Evolutionary conservation across 805 yeast species (phyloP).

Genomic region (Metschnikowia lunata): DNA sequence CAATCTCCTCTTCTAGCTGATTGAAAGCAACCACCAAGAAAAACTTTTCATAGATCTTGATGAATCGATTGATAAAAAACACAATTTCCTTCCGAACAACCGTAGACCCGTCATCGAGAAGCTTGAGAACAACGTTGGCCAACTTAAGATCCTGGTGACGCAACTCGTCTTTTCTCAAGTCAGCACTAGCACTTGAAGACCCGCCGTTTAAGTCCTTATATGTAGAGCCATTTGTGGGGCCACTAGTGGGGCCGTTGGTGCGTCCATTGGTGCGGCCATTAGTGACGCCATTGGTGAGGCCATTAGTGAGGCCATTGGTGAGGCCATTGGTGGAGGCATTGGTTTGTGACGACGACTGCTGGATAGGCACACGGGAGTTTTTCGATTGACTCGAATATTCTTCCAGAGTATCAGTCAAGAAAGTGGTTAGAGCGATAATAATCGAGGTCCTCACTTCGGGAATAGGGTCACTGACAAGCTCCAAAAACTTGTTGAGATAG

Average conservation of each 20-base stretch:
- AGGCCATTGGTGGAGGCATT: constrained; percentile 1
- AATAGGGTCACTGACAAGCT: constrained; percentile 75
- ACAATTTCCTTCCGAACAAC: constrained; percentile 83
- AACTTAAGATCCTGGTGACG: constrained; percentile 66
- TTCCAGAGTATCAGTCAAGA: constrained; percentile 47
- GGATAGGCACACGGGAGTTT: constrained; percentile 7
- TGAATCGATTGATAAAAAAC: constrained; percentile 70
- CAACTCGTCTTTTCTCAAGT: constrained; percentile 42
- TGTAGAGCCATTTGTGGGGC: not conserved
- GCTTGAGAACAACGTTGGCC: constrained; percentile 60
- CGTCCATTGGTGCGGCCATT: too few relatives aligned
- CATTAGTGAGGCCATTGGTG: too few relatives aligned
- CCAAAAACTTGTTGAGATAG: constrained; percentile 50
- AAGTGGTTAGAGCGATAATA: constrained; percentile 66
- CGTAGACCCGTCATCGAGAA: constrained; percentile 84
- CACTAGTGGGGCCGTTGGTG: constrained; percentile 1
- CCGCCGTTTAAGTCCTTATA: constrained; percentile 5
- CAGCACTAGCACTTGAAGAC: constrained; percentile 20
- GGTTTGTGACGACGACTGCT: constrained; percentile 13
- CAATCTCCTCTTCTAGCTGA: constrained; percentile 75
- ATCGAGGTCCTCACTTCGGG: constrained; percentile 93
- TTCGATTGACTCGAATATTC: constrained; percentile 13
- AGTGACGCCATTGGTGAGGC: constrained; percentile 1
- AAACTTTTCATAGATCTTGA: constrained; percentile 62
- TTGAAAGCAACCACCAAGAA: constrained; percentile 85